phyloP scores from a whole-genome alignment of 768 basidiomycete species.

The Suillus spraguei region DNA sequence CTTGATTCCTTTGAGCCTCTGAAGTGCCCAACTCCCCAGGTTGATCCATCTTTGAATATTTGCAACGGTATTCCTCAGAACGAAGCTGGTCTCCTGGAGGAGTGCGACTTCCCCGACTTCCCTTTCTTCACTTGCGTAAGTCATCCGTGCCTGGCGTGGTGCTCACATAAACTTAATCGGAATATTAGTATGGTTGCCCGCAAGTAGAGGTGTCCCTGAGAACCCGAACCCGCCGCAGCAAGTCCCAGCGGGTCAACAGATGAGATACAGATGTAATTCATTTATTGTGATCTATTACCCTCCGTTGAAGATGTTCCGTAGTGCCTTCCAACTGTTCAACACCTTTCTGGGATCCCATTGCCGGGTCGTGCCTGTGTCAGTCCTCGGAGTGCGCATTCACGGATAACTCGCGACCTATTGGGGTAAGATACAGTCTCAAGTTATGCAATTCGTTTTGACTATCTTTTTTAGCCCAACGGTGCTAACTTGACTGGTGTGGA shows the following conservation, averaged over 20 bases:
- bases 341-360: constrained; percentile 80
- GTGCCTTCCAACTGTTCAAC: constrained; percentile 76
- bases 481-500: constrained; percentile 66
- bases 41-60: constrained; percentile 55
- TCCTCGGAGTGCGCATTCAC: constrained; percentile 58
- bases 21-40: constrained; percentile 65
- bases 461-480: constrained; percentile 58
- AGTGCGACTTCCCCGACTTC: constrained; percentile 72
- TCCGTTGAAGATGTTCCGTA: constrained; percentile 26
- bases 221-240: constrained; percentile 72
- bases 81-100: constrained; percentile 59
- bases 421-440: constrained; percentile 42
- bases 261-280: constrained; percentile 57
- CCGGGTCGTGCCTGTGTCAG: constrained; percentile 63
- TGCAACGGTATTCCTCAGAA: constrained; percentile 79
- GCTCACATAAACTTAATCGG: not conserved
- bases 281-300: constrained; percentile 4
- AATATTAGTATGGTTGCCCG: constrained; percentile 73
- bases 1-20: constrained; percentile 55
- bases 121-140: constrained; percentile 80
- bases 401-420: constrained; percentile 65
- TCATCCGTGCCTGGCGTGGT: constrained; percentile 15
- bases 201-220: constrained; percentile 46
- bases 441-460: constrained; percentile 5
- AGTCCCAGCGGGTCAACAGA: constrained; percentile 42